phyloP scores from a whole-genome alignment of 805 yeast species.

The Yarrowia divulgata region DNA sequence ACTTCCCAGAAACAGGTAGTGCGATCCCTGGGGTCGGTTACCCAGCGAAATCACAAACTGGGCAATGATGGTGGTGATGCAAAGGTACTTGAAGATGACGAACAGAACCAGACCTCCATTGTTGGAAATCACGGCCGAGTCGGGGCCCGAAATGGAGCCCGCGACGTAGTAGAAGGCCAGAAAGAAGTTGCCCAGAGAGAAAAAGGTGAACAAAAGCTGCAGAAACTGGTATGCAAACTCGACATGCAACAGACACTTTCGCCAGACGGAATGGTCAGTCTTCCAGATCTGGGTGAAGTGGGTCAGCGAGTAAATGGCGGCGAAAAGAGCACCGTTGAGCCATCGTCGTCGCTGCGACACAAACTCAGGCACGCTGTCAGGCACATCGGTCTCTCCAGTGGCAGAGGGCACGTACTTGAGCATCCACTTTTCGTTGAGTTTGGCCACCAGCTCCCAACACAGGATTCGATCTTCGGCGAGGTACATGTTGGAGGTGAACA shows the following conservation, averaged over 20 bases:
- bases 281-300: slow-evolving; percentile 89
- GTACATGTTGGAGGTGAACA: slow-evolving; percentile 96
- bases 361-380: slow-evolving; percentile 92
- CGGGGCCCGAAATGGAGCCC: slow-evolving; percentile 70
- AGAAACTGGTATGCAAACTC: slow-evolving; percentile 90
- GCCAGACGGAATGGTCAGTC: slow-evolving; percentile 79
- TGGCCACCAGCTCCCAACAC: slow-evolving; percentile 96
- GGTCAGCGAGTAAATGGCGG: slow-evolving; percentile 86
- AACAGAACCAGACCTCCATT: slow-evolving; percentile 86
- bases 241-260: slow-evolving; percentile 82
- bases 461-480: slow-evolving; percentile 95
- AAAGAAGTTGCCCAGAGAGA: slow-evolving; percentile 90
- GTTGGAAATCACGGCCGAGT: slow-evolving; percentile 54
- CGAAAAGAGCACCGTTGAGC: slow-evolving; percentile 97
- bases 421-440: slow-evolving; percentile 82
- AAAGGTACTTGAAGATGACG: slow-evolving; percentile 83
- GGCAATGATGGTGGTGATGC: slow-evolving; percentile 83
- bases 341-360: slow-evolving; percentile 97
- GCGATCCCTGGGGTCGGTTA: slow-evolving; percentile 96
- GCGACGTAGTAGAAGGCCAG: slow-evolving; percentile 92
- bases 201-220: slow-evolving; percentile 84
- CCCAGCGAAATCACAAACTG: slow-evolving; percentile 94
- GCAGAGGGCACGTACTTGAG: slow-evolving; percentile 91
- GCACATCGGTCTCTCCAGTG: slow-evolving; percentile 96
- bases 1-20: slow-evolving; percentile 72